Evolutionary conservation across 2,329 filamentous ascomycete species (phyloP), one percentile per base, ranked within the genome.

Genomic region (Coleophoma crateriformis): DNA sequence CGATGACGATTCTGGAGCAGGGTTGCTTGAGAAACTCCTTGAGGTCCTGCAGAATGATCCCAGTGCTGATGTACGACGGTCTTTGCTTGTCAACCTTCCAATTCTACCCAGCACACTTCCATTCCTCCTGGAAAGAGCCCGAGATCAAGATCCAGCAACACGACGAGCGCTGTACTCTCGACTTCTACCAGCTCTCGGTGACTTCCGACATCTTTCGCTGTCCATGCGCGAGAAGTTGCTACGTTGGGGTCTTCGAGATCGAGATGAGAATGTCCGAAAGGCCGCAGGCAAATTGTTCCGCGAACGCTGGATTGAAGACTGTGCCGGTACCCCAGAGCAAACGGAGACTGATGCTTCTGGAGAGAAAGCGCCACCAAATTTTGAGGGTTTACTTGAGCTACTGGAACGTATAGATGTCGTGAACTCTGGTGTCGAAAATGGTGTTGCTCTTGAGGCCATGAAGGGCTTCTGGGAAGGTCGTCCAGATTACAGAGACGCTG

Each of bases 301-400:
- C 53, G 91, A 96, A 63, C 82, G 90, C n/a, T 99, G 94, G 94
- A 92, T 99, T 53, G 92, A 97, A 64, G 90, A 97, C 63, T 96
- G 91, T 60, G 90, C 88, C 6, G 85, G 85, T 2, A 75, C 79
- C 1, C 73, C 77, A 7, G 78, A 84, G 35, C 74, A 76, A 15
- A 80, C 81, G 37, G 71, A 78, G 10, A 78, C 78, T 32, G 77
- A 77, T 44, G 53, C 57, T 14, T 62, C 62, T 34, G 64, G 66
- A 48, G 76, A 82, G 51, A 70, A 79, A 6, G 76, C 79, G 1
- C 76, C 78, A 1, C 87, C 88, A 0, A 92, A 78, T 52, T 79
- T 94, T 10, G 85, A 92, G n/a, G 90, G 87, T 0, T 75, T 99
- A 6, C 78, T 94, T 3, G 94, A 99, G 66, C 78, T 99, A 0